These are phyloP conservation scores for Sporothrix euskadiensis DNA, from an alignment of 2,329 filamentous ascomycete species.

Conservation along the genomic window DNA sequence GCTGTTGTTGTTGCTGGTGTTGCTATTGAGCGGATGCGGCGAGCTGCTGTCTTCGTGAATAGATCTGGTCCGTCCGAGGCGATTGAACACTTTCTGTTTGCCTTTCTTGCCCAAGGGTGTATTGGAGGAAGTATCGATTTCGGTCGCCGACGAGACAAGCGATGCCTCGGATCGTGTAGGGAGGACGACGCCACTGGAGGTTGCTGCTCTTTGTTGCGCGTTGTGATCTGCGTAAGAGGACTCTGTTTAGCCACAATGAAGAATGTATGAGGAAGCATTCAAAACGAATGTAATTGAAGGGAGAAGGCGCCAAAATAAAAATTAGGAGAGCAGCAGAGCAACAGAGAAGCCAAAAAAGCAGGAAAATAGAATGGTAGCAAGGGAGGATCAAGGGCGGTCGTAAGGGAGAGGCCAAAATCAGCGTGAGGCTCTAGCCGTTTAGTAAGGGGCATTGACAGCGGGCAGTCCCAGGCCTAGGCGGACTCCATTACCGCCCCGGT, in stretches of 20 bases:
- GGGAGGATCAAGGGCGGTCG: background rate
- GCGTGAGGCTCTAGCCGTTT: constrained; percentile 8
- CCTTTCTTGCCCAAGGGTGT: constrained; percentile 45
- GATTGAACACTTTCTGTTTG: constrained; percentile 58
- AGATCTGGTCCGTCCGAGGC: constrained; percentile 55
- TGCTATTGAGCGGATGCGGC: constrained; percentile 27
- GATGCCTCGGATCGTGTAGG: constrained; percentile 56
- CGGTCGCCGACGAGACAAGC: constrained; percentile 46
- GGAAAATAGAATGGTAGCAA: background rate
- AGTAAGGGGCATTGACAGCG: constrained; percentile 2
- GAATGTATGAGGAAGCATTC: constrained; percentile 25
- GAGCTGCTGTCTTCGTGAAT: constrained; percentile 47
- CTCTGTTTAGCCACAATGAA: constrained; percentile 34
- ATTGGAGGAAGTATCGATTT: constrained; percentile 22
- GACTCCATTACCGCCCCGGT: background rate
- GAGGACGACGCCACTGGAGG: constrained; percentile 38
- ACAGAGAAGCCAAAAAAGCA: background rate
- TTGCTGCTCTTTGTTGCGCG: constrained; percentile 40
- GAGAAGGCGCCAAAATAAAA: background rate
- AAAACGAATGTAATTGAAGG: constrained; percentile 11
- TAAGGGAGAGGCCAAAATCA: background rate
- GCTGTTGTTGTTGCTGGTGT: constrained; percentile 15
- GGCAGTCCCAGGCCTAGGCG: constrained; percentile 3
- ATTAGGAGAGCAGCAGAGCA: background rate
- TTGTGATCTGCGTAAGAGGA: constrained; percentile 30